Evolutionary conservation across 441 rosid genomes (phyloP).

Genomic region (Gossypium laxum): DNA sequence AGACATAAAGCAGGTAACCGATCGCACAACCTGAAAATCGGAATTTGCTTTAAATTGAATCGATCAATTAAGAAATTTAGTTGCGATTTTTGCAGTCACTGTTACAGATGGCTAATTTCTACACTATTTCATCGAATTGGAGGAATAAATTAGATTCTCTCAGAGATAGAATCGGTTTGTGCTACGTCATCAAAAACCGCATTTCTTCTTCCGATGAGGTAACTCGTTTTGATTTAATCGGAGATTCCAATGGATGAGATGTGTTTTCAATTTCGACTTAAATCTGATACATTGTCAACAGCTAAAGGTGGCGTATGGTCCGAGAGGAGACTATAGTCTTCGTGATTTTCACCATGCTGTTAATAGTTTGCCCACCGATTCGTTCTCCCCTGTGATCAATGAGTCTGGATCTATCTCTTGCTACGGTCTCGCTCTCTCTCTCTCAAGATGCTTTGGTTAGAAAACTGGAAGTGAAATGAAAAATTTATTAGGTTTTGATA

Average conservation of each 20-base stretch:
- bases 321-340: conserved; percentile 50
- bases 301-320: conserved; percentile 57
- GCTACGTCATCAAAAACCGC: conserved; percentile 44
- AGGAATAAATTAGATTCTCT: conserved; percentile 28
- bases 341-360: conserved; percentile 78
- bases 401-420: conserved; percentile 37
- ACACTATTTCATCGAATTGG: conserved; percentile 39
- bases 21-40: background rate
- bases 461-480: background rate
- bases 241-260: conserved; percentile 6
- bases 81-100: conserved; percentile 37
- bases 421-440: conserved; percentile 27
- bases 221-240: conserved; percentile 9
- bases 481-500: background rate
- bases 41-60: background rate
- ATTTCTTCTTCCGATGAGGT: conserved; percentile 54
- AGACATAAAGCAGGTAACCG: conserved; percentile 58
- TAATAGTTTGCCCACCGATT: conserved; percentile 50
- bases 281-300: conserved; percentile 18
- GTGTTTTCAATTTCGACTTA: background rate
- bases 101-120: conserved; percentile 59
- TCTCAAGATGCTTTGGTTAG: background rate
- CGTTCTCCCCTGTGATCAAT: conserved; percentile 46
- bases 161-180: conserved; percentile 54
- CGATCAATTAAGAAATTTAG: background rate